Conservation (phyloP, 192 early-diverging fungal species). For the Umbelopsis vinacea region DNA sequence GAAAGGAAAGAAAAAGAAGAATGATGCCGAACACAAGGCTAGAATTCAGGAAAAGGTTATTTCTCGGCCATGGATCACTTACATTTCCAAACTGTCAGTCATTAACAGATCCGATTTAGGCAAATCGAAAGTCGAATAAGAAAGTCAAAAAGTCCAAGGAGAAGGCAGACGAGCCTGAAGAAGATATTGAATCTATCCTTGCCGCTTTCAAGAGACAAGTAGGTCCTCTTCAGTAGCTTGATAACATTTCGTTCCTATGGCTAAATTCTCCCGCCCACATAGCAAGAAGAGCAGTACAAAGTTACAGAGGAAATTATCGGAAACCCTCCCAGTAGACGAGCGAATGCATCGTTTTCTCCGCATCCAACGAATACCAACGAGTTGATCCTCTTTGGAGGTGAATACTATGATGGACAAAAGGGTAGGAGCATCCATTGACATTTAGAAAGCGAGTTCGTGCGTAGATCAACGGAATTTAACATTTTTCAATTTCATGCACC, state of each 20-base stretch:
- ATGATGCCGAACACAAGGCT: slow-evolving; percentile 52
- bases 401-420: slow-evolving; percentile 65
- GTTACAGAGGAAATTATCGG: slow-evolving; percentile 60
- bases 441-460: background rate
- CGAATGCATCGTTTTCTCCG: slow-evolving; percentile 61
- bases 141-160: slow-evolving; percentile 50
- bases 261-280: background rate
- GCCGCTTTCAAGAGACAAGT: slow-evolving; percentile 61
- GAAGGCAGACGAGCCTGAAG: slow-evolving; percentile 55
- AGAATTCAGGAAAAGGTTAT: slow-evolving; percentile 36
- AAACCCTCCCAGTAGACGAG: slow-evolving; percentile 54
- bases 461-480: no score
- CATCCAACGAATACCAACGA: slow-evolving; percentile 63
- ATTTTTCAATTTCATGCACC: no score
- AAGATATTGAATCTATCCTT: slow-evolving; percentile 72
- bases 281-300: slow-evolving; percentile 56
- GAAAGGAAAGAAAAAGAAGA: slow-evolving; percentile 49
- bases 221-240: slow-evolving; percentile 8
- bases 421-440: background rate
- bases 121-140: slow-evolving; percentile 40
- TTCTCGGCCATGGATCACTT: background rate
- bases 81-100: background rate
- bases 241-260: background rate
- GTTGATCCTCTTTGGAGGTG: slow-evolving; percentile 71
- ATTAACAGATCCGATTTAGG: background rate